A percentile compares a stretch with the other conserved stretches of the same genome.
phyloP scores from a whole-genome alignment of 495 filamentous ascomycete species.

The Astrothelium macrocarpum region DNA sequence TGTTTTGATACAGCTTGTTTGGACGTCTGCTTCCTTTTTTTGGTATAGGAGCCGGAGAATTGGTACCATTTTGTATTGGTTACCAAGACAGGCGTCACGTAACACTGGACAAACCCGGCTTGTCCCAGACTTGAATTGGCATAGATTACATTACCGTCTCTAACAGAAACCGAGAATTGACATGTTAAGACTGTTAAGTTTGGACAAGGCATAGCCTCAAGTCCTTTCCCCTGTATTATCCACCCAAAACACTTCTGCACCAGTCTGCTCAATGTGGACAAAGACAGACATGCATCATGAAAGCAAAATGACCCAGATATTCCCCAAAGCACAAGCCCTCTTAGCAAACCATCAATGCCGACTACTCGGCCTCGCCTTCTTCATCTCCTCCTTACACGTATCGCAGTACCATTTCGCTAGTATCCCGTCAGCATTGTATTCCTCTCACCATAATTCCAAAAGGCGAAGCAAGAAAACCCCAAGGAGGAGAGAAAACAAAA shows the following conservation, averaged over 20 bases:
- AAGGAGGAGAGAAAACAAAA: neutral
- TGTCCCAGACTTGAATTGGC: neutral
- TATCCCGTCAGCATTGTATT: neutral
- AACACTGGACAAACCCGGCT: neutral
- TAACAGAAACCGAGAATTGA: too few relatives aligned
- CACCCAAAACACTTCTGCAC: too few relatives aligned
- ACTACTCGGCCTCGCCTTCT: constrained; percentile 2
- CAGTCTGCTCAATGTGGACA: too few relatives aligned
- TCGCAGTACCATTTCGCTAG: constrained; percentile 3
- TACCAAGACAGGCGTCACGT: neutral
- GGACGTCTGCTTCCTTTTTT: too few relatives aligned
- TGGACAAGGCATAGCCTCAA: too few relatives aligned
- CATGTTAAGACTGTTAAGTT: too few relatives aligned
- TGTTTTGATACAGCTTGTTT: neutral
- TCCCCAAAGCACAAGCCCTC: neutral
- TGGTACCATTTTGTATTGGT: too few relatives aligned
- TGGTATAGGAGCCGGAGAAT: too few relatives aligned
- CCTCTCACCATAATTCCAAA: neutral
- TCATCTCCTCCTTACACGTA: neutral
- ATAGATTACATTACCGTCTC: neutral
- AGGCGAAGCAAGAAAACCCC: neutral
- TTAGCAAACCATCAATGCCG: neutral
- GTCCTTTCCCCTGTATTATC: too few relatives aligned
- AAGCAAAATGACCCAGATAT: too few relatives aligned
- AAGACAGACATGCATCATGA: too few relatives aligned